Evolutionary conservation across 1,139 yeast species (phyloP).

Genomic region (Suhomyces panamericanus): DNA sequence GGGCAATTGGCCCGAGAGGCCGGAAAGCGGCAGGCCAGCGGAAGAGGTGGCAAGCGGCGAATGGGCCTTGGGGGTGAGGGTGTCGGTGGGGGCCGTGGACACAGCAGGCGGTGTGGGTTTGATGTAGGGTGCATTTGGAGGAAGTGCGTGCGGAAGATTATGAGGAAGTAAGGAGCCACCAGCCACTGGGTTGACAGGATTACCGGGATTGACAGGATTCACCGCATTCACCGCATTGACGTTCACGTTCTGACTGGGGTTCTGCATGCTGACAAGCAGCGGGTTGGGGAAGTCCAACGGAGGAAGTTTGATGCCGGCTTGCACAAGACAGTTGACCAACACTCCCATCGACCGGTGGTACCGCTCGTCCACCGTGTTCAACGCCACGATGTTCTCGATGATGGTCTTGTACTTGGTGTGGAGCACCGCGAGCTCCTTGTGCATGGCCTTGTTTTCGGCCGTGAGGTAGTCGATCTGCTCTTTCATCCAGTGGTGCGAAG

Average conservation of each 20-base stretch:
- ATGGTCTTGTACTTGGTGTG: slow-evolving; percentile 64
- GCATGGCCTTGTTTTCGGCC: slow-evolving; percentile 42
- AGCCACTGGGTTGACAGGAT: too few species aligned
- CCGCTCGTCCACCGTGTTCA: slow-evolving; percentile 58
- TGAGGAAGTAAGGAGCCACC: too few species aligned
- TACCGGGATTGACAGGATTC: slow-evolving; percentile 7
- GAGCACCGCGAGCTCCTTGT: slow-evolving; percentile 46
- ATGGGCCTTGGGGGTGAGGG: slow-evolving; percentile 15
- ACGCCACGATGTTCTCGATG: slow-evolving; percentile 57
- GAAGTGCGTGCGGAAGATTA: too few species aligned
- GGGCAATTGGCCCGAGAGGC: slow-evolving; percentile 9
- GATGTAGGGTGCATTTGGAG: slow-evolving; percentile 3
- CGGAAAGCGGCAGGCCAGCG: slow-evolving; percentile 14
- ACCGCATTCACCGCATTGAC: slow-evolving; percentile 8
- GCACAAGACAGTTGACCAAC: slow-evolving; percentile 49
- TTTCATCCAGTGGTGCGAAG: slow-evolving; percentile 28
- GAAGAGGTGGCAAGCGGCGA: slow-evolving; percentile 14
- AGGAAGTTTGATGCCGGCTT: slow-evolving; percentile 68
- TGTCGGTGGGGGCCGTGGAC: slow-evolving; percentile 13
- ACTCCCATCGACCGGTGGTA: slow-evolving; percentile 52
- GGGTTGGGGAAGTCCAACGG: slow-evolving; percentile 57
- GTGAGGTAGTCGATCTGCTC: slow-evolving; percentile 45
- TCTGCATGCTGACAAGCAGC: slow-evolving; percentile 23
- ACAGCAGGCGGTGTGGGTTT: slow-evolving; percentile 16
- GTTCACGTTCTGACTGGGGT: slow-evolving; percentile 14